These are phyloP conservation scores for Phallus indusiatus DNA, from an alignment of 768 basidiomycete genomes.

Conservation along the genomic window DNA sequence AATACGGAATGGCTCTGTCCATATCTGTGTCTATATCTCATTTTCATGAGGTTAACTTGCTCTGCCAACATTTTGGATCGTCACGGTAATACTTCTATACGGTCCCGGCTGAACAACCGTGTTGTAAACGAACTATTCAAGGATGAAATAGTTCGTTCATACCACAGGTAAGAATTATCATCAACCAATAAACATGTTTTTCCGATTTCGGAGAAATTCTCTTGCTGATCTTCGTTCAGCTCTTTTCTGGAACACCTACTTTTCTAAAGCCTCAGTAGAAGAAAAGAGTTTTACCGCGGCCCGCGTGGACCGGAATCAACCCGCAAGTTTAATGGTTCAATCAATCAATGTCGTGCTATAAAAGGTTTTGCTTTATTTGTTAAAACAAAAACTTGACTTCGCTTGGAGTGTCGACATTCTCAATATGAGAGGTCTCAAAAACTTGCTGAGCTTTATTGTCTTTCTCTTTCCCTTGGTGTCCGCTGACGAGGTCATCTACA, in stretches of 20 bases:
- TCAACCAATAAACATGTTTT: neutral
- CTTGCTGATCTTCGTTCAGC: neutral
- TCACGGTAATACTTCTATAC: no score
- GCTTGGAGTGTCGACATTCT: conserved; percentile 31
- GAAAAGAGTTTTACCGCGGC: neutral
- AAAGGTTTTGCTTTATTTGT: no score
- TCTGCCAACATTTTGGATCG: neutral
- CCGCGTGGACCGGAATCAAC: neutral
- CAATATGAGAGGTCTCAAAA: no score
- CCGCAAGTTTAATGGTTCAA: neutral
- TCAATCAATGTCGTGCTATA: no score
- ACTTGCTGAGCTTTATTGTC: neutral
- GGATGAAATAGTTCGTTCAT: no score
- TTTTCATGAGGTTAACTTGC: neutral
- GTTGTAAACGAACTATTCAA: no score
- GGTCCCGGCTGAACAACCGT: no score
- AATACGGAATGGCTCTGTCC: neutral
- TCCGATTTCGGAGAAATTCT: neutral
- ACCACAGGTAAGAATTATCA: no score
- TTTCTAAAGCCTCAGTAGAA: neutral
- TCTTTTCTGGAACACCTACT: neutral
- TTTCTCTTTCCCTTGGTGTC: conserved; percentile 3
- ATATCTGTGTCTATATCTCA: no score
- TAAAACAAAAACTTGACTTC: no score
- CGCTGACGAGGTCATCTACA: conserved; percentile 34